Evolutionary conservation across 768 basidiomycete genomes (phyloP), one percentile per base, ranked within the genome.

Genomic region (Neoboletus subvelutipes): DNA sequence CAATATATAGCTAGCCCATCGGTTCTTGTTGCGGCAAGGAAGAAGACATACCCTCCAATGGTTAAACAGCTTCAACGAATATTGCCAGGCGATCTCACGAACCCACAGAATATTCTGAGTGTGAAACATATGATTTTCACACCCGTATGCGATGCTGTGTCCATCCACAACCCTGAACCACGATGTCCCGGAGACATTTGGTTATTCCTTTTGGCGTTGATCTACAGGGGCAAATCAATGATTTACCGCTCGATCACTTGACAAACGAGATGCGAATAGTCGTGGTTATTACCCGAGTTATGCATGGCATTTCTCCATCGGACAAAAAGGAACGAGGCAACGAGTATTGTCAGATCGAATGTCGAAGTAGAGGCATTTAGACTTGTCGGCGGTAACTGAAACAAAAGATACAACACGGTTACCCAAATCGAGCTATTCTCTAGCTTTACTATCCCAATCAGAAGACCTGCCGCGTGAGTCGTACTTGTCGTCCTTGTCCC

Each of bases 401-500:
- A 56, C 50, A 48, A 36, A 34, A 36, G 37, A 28, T 50, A 64
- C 50, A 50, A 36, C 22, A 31, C 28, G 37, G 49, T 50, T 6
- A 50, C 31, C 45, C 4, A 17, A 33, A 20, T 41, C 4, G 22
- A 43, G 24, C 43, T 64, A 57, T 29, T 50, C 49, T 26, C 51
- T 56, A 6, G 24, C 31, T 28, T 42, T 22, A 22, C 52, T 31
- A 20, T 48, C 53, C 24, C 28, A n/a, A 36, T 57, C 54, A 45
- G 41, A 43, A 45, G 18, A 10, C 6, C 29, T 55, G 37, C 29
- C 11, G 31, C 39, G 36, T 39, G 52, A 57, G n/a, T 48, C 45
- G 22, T 59, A 43, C 42, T 51, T 52, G 34, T 53, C 45, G 15
- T 45, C 57, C 10, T 42, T 49, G n/a, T 58, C 54, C 41, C 28